These are phyloP conservation scores for Cymbopogon citratus DNA, from an alignment of 176 grass and related monocot genomes.

Conservation along the genomic window DNA sequence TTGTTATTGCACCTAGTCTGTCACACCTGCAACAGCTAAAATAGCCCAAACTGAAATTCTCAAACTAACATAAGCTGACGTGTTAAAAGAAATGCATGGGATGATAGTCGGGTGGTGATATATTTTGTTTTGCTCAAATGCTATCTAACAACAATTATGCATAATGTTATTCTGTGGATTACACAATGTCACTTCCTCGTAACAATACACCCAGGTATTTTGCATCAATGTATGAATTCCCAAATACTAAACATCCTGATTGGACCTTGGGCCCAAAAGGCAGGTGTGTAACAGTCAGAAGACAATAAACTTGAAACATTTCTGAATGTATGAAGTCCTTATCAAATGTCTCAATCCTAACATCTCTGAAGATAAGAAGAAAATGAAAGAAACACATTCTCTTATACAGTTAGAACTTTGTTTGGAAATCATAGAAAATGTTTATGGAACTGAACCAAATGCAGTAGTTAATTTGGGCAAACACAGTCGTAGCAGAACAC, in stretches of 20 bases:
- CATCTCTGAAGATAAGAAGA: conserved; percentile 15
- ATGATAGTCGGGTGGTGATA: background rate
- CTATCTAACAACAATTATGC: background rate
- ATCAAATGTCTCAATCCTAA: conserved; percentile 9
- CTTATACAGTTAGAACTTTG: background rate
- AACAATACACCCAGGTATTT: conserved; percentile 9
- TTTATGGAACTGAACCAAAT: background rate
- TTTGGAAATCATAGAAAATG: background rate
- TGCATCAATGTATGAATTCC: background rate
- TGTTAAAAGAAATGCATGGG: background rate
- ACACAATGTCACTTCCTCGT: conserved; percentile 4
- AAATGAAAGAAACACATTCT: background rate
- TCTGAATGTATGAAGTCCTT: background rate
- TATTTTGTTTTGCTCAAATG: background rate
- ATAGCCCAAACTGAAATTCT: conserved; percentile 12
- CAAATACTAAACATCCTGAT: background rate
- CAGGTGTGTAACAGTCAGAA: background rate
- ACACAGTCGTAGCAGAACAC: background rate
- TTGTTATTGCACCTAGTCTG: background rate
- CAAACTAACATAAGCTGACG: conserved; percentile 8
- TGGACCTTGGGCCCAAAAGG: background rate
- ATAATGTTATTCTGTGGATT: background rate
- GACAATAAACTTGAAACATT: background rate
- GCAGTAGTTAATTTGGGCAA: conserved; percentile 11
- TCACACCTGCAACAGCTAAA: background rate